Conservation (phyloP, 1,284 basidiomycete genomes). For the Sporisorium scitamineum region DNA sequence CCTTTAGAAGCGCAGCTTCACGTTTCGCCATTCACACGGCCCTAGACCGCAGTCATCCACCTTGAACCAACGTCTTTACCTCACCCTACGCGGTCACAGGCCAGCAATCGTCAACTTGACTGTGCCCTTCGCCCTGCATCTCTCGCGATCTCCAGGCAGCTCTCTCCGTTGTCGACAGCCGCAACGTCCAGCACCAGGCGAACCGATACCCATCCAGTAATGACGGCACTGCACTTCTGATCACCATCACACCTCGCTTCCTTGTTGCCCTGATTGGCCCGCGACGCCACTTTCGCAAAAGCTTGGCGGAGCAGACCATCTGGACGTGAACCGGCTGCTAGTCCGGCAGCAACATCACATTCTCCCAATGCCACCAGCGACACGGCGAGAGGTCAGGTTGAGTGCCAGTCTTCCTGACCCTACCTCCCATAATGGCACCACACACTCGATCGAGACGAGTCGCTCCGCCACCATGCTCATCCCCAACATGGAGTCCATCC, state of each 20-base stretch:
- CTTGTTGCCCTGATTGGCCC: neutral
- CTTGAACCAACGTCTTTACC: neutral
- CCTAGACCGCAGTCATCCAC: neutral
- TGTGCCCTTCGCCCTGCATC: neutral
- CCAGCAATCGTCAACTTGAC: neutral
- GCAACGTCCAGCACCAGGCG: neutral
- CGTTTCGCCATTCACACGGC: too few relatives aligned
- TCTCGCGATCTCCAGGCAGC: neutral
- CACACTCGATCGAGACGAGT: slow-evolving; percentile 32
- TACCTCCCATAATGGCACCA: slow-evolving; percentile 1
- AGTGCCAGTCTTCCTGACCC: slow-evolving; percentile 46
- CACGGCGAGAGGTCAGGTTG: slow-evolving; percentile 45
- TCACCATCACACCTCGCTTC: neutral
- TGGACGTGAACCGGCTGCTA: neutral
- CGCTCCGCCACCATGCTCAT: slow-evolving; percentile 35
- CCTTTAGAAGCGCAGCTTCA: neutral
- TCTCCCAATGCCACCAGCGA: slow-evolving; percentile 40
- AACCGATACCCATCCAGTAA: neutral
- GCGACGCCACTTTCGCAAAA: neutral
- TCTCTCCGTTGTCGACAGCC: neutral
- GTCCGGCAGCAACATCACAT: neutral
- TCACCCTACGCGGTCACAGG: neutral
- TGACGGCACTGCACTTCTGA: neutral
- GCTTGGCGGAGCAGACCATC: neutral
- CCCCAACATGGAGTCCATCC: slow-evolving; percentile 61